phyloP scores from a whole-genome alignment of 768 basidiomycete genomes.

The Tricholoma flavovirens region DNA sequence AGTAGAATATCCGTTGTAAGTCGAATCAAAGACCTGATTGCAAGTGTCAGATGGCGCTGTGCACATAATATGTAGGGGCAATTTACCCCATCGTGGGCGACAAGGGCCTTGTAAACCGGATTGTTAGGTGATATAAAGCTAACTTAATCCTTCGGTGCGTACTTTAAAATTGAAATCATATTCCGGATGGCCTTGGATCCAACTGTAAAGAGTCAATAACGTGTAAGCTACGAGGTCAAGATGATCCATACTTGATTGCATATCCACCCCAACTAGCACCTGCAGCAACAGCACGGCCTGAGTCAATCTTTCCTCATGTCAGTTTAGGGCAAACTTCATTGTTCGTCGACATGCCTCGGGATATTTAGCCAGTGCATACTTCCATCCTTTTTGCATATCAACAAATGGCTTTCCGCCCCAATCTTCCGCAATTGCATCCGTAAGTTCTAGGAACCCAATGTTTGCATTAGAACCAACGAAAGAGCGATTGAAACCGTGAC shows the following conservation, averaged over 20 bases:
- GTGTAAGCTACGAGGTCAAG: conserved; percentile 1
- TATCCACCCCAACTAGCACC: conserved; percentile 87
- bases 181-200: conserved; percentile 94
- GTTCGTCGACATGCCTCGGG: conserved; percentile 48
- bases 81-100: conserved; percentile 85
- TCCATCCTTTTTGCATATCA: conserved; percentile 73
- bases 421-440: conserved; percentile 73
- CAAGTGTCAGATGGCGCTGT: background rate
- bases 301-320: conserved; percentile 46
- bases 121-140: conserved; percentile 1
- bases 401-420: conserved; percentile 87
- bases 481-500: background rate
- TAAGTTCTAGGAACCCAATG: conserved; percentile 46
- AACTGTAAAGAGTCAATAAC: conserved; percentile 39
- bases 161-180: conserved; percentile 82
- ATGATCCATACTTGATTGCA: conserved; percentile 65
- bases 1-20: conserved; percentile 80
- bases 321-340: background rate
- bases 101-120: conserved; percentile 46
- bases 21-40: conserved; percentile 64
- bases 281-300: conserved; percentile 65
- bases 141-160: background rate
- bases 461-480: background rate
- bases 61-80: background rate
- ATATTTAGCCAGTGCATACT: conserved; percentile 56